These are phyloP conservation scores for Penicillium sp. DNA, from an alignment of 2,329 filamentous ascomycete species.

Conservation along the genomic window DNA sequence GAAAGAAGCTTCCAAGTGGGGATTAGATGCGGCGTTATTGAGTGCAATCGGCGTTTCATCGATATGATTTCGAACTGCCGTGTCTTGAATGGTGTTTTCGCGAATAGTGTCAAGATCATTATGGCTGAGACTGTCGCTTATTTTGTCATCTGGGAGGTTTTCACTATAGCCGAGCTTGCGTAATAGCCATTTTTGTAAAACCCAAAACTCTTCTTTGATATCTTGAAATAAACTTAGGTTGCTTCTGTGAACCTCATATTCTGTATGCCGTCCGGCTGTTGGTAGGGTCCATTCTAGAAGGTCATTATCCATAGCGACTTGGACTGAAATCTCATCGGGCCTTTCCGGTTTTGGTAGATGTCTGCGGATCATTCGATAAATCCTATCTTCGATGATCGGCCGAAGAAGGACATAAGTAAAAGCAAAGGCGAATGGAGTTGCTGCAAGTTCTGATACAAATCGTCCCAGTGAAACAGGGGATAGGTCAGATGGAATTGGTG, in stretches of 20 bases:
- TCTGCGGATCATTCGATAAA: slow-evolving; percentile 38
- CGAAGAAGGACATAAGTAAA: slow-evolving; percentile 35
- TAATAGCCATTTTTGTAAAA: slow-evolving; percentile 29
- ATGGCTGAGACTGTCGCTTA: slow-evolving; percentile 3
- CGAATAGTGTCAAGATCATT: slow-evolving; percentile 1
- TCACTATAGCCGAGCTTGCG: slow-evolving; percentile 27
- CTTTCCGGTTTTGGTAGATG: slow-evolving; percentile 38
- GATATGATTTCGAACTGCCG: not conserved
- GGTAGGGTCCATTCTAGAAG: slow-evolving; percentile 43
- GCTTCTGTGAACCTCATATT: slow-evolving; percentile 36
- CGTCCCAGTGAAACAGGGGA: slow-evolving; percentile 25
- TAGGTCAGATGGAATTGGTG: slow-evolving; percentile 24
- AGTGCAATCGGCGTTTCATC: not conserved
- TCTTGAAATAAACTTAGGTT: slow-evolving; percentile 35
- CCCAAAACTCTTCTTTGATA: slow-evolving; percentile 32
- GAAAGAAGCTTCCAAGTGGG: not conserved
- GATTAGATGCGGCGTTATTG: not conserved
- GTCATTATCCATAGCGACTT: slow-evolving; percentile 41
- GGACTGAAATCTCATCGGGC: slow-evolving; percentile 39
- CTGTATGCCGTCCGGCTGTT: slow-evolving; percentile 35
- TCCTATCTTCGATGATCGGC: slow-evolving; percentile 34
- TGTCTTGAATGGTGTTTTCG: not conserved
- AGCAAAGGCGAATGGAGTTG: slow-evolving; percentile 32
- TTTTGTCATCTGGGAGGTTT: slow-evolving; percentile 16
- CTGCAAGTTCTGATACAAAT: slow-evolving; percentile 26